These are phyloP conservation scores for Edaphochlamys debaryana DNA, from an alignment of 139 green algal species.

Conservation along the genomic window DNA sequence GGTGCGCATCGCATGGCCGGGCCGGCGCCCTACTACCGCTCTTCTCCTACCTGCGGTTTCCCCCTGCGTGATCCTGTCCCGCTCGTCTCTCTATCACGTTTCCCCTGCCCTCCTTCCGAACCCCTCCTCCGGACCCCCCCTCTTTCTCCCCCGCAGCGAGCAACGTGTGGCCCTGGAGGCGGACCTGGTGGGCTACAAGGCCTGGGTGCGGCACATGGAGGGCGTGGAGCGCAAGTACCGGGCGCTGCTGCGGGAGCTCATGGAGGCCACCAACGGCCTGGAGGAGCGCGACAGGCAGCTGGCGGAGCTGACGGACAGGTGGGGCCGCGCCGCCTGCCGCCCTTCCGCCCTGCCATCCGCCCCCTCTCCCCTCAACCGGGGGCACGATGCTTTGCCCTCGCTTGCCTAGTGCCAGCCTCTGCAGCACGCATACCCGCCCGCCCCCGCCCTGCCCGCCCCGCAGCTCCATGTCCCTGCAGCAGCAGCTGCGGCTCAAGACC, in stretches of 20 bases:
- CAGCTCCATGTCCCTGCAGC: constrained; percentile 28
- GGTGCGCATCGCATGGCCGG: constrained; percentile 8
- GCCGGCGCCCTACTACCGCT: too few species aligned
- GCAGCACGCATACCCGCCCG: background rate
- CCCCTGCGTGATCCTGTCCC: background rate
- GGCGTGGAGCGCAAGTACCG: constrained; percentile 45
- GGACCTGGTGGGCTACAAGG: constrained; percentile 59
- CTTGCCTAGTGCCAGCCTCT: background rate
- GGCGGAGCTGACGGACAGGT: constrained; percentile 19
- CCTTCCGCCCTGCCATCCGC: background rate
- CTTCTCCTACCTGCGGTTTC: too few species aligned
- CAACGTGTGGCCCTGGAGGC: constrained; percentile 47
- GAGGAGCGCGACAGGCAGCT: constrained; percentile 28
- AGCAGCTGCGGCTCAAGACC: constrained; percentile 32
- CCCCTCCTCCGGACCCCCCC: background rate
- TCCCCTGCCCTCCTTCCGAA: background rate
- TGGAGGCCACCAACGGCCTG: background rate
- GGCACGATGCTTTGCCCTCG: background rate
- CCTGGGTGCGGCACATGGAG: constrained; percentile 56
- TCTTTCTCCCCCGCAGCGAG: background rate
- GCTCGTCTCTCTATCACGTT: background rate
- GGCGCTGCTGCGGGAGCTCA: constrained; percentile 21
- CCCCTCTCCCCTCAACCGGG: background rate
- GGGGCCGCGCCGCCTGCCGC: too few species aligned
- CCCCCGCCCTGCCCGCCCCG: background rate